Percentiles rank a stretch among this genome's conserved stretches.
Evolutionary conservation across 2,329 filamentous ascomycete species (phyloP).

Genomic region (Pseudocercospora fijiensis): DNA sequence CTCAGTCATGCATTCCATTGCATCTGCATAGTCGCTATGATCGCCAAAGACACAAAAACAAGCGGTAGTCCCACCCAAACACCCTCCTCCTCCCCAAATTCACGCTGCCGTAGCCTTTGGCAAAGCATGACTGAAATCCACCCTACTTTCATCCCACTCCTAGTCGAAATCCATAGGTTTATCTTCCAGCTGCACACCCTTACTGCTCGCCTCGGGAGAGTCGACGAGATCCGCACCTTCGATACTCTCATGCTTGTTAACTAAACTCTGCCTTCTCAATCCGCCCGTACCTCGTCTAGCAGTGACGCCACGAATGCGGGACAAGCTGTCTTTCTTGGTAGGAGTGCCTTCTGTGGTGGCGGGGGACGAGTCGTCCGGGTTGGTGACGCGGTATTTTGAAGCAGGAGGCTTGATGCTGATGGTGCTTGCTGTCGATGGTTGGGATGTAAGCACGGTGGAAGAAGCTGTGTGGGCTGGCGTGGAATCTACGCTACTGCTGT

Average conservation of each 20-base stretch:
- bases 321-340: conserved; percentile 27
- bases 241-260: conserved; percentile 33
- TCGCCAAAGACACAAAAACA: too few species aligned
- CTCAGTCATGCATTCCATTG: too few species aligned
- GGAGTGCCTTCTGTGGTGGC: conserved; percentile 21
- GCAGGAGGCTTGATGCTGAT: conserved; percentile 18
- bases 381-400: conserved; percentile 19
- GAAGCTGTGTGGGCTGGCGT: conserved; percentile 18
- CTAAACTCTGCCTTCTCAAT: conserved; percentile 37
- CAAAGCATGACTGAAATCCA: conserved; percentile 8
- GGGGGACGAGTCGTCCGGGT: conserved; percentile 24
- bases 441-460: conserved; percentile 1
- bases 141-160: conserved; percentile 30
- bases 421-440: conserved; percentile 13
- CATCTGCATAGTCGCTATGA: too few species aligned
- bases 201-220: conserved; percentile 39
- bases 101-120: background rate
- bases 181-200: conserved; percentile 68
- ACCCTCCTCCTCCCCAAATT: too few species aligned
- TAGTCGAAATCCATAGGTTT: conserved; percentile 73
- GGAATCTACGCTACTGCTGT: conserved; percentile 30
- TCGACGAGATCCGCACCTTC: conserved; percentile 21
- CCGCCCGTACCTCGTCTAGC: conserved; percentile 45
- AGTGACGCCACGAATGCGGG: conserved; percentile 14
- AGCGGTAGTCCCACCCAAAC: too few species aligned